Evolutionary conservation across 1,284 basidiomycete species (phyloP).

Genomic region (Bjerkandera adusta): DNA sequence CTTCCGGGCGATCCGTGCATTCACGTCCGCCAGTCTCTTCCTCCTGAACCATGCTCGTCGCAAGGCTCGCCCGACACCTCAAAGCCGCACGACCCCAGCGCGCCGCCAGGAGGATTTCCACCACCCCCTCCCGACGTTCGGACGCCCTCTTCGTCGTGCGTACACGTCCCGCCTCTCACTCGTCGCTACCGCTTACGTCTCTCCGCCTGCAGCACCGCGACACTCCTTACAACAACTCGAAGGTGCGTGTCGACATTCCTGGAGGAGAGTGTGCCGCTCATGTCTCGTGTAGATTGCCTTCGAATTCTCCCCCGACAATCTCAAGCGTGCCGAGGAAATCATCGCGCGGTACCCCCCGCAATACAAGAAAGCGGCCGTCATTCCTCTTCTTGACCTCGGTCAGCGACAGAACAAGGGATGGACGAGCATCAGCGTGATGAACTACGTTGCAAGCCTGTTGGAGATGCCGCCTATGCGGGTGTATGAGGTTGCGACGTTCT

Average conservation of each 20-base stretch:
- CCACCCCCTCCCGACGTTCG: constrained; percentile 38
- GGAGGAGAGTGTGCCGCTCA: not conserved
- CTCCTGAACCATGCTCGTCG: constrained; percentile 15
- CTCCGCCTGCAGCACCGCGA: constrained; percentile 75
- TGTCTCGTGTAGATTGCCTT: constrained; percentile 76
- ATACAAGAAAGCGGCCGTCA: constrained; percentile 97
- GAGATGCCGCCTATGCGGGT: constrained; percentile 99
- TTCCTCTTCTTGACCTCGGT: constrained; percentile 94
- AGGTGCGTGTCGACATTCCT: constrained; percentile 39
- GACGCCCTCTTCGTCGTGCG: constrained; percentile 52
- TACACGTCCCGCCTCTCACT: constrained; percentile 7
- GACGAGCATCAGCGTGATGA: constrained; percentile 99
- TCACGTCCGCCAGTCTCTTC: constrained; percentile 6
- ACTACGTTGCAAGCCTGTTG: constrained; percentile 90
- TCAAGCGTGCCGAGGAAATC: constrained; percentile 85
- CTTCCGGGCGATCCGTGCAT: constrained; percentile 13
- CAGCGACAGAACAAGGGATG: constrained; percentile 98
- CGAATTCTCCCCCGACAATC: constrained; percentile 79
- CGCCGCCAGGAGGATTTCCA: constrained; percentile 32
- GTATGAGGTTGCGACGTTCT: constrained; percentile 99
- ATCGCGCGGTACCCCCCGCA: constrained; percentile 93
- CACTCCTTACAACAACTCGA: constrained; percentile 89
- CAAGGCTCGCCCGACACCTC: constrained; percentile 12
- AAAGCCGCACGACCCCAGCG: constrained; percentile 2
- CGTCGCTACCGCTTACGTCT: no score